These are phyloP conservation scores for Alternaria incomplexa DNA, from an alignment of 2,329 filamentous ascomycete genomes.

Conservation along the genomic window DNA sequence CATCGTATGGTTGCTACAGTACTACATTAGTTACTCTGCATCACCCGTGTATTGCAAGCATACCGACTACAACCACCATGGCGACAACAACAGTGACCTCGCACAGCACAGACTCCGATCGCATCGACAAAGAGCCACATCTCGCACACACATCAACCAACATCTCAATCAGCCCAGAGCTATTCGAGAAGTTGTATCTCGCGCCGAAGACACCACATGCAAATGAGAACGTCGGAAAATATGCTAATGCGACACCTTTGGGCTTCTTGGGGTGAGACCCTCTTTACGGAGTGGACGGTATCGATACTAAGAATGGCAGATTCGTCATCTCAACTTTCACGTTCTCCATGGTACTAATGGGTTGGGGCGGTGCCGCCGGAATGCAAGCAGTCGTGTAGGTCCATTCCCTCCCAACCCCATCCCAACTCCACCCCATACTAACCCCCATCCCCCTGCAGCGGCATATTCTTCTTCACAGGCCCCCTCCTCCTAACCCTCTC, in stretches of 20 bases:
- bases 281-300: rapidly evolving
- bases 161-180: constrained; percentile 35
- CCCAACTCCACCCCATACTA: neutral
- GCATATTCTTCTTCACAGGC: constrained; percentile 54
- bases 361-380: constrained; percentile 48
- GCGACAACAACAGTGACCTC: neutral
- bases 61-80: neutral
- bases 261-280: constrained; percentile 35
- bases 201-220: constrained; percentile 33
- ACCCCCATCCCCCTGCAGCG: constrained; percentile 22
- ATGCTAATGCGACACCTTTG: constrained; percentile 36
- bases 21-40: too few species aligned
- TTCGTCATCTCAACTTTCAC: constrained; percentile 52
- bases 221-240: constrained; percentile 19
- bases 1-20: too few species aligned
- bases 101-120: constrained; percentile 17
- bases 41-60: too few species aligned
- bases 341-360: constrained; percentile 50
- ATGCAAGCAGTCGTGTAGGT: constrained; percentile 44
- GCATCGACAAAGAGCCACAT: constrained; percentile 25
- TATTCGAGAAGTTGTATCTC: constrained; percentile 39
- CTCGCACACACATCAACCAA: constrained; percentile 33
- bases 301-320: constrained; percentile 1
- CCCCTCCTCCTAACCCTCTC: constrained; percentile 56
- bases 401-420: neutral